Conservation (phyloP, 768 basidiomycete species). For the Pisolithus orientalis region DNA sequence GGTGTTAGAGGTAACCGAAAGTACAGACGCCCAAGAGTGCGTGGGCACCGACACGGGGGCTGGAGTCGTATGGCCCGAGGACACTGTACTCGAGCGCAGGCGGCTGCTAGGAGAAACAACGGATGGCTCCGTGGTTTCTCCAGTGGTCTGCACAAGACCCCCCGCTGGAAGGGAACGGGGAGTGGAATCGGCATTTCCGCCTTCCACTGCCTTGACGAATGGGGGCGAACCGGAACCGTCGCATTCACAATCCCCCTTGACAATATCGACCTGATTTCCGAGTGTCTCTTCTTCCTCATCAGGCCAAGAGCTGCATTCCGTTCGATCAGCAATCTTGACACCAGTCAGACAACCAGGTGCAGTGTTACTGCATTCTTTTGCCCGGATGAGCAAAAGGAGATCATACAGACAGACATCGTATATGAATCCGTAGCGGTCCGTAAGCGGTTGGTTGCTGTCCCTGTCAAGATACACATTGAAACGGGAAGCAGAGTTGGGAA, state of each 20-base stretch:
- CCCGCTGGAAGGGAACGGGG: conserved; percentile 14
- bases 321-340: conserved; percentile 79
- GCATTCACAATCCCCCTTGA: conserved; percentile 38
- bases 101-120: conserved; percentile 46
- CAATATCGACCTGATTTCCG: conserved; percentile 29
- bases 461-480: conserved; percentile 47
- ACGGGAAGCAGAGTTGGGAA: conserved; percentile 47
- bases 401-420: conserved; percentile 84
- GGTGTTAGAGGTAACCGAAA: conserved; percentile 52
- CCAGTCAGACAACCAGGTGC: conserved; percentile 85
- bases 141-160: conserved; percentile 20
- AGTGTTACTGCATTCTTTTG: conserved; percentile 62
- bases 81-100: conserved; percentile 37
- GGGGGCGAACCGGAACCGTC: conserved; percentile 22
- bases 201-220: conserved; percentile 4
- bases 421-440: conserved; percentile 88
- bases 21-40: conserved; percentile 39
- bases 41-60: conserved; percentile 9
- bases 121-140: conserved; percentile 32
- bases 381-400: conserved; percentile 65
- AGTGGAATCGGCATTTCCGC: conserved; percentile 5
- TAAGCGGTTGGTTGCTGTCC: conserved; percentile 53
- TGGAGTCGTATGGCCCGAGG: conserved; percentile 15
- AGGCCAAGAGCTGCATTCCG: conserved; percentile 74
- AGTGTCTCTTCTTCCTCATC: conserved; percentile 48